A percentile compares a stretch with the other conserved stretches of the same genome.
Evolutionary conservation across 331 rosid species (phyloP).

Genomic region (Quercus lobata): DNA sequence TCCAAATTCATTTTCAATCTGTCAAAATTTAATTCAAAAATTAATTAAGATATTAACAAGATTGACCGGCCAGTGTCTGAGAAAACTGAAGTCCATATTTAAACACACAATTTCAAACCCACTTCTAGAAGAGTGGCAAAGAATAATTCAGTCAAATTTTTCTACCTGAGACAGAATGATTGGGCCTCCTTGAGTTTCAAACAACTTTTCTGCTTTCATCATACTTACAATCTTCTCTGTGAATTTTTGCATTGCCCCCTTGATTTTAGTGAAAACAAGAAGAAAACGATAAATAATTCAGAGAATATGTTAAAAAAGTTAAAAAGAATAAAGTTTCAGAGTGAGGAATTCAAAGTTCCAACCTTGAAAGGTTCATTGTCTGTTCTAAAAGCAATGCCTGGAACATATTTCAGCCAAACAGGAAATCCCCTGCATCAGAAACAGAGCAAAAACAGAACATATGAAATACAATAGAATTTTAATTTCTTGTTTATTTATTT

Average conservation of each 20-base stretch:
- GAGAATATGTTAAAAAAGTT: not conserved
- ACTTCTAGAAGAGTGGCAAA: constrained; percentile 5
- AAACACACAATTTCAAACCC: not conserved
- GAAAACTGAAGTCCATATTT: not conserved
- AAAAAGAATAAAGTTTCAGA: not conserved
- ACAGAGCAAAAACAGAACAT: constrained; percentile 28
- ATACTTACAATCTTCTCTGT: constrained; percentile 70
- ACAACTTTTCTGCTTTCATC: constrained; percentile 86
- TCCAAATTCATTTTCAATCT: constrained; percentile 96
- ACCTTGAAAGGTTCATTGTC: constrained; percentile 95
- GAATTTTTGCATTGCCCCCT: constrained; percentile 89
- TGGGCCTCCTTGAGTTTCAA: constrained; percentile 93
- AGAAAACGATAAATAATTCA: not conserved
- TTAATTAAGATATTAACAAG: not conserved
- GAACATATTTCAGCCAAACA: constrained; percentile 92
- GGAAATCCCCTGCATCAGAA: constrained; percentile 80
- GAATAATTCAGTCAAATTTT: not conserved
- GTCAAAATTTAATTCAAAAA: constrained; percentile 23
- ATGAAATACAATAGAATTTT: not conserved
- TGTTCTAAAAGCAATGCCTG: constrained; percentile 84
- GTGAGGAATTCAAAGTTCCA: constrained; percentile 5
- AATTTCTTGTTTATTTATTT: too few relatives aligned
- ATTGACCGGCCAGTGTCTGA: not conserved
- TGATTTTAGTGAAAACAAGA: constrained; percentile 1
- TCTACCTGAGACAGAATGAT: constrained; percentile 87